A percentile compares a stretch with the other conserved stretches of the same genome.
Conservation (phyloP, 176 grass and related monocot species). For the Zoysia japonica region DNA sequence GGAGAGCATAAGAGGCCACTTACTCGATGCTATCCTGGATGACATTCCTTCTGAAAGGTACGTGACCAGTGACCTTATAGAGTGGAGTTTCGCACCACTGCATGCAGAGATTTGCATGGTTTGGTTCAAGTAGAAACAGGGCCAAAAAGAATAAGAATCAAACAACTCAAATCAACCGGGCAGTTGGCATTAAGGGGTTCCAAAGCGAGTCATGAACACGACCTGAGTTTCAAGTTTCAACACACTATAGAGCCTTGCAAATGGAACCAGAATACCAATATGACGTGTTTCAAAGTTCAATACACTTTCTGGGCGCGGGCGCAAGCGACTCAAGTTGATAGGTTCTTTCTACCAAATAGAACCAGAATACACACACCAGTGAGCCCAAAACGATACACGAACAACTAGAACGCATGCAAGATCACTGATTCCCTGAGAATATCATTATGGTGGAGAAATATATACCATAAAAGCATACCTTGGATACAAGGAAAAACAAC, state of each 20-base stretch:
- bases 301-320: neutral
- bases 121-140: neutral
- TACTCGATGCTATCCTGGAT: neutral
- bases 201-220: too few species aligned
- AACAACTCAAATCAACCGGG: neutral
- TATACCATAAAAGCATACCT: constrained; percentile 22
- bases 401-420: constrained; percentile 3
- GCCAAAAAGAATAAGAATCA: neutral
- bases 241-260: neutral
- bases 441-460: neutral
- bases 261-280: too few species aligned
- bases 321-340: constrained; percentile 4
- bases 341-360: constrained; percentile 22
- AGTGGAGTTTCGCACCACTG: too few species aligned
- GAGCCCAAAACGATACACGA: neutral
- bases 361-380: neutral
- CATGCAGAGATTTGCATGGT: neutral
- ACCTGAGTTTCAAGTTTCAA: neutral
- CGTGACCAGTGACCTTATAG: neutral
- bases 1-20: neutral
- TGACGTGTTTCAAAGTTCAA: too few species aligned
- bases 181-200: too few species aligned
- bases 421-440: neutral
- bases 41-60: constrained; percentile 29
- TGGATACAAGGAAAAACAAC: constrained; percentile 37